phyloP scores from a whole-genome alignment of 805 yeast species.

The Myxozyma lipomycoides region DNA sequence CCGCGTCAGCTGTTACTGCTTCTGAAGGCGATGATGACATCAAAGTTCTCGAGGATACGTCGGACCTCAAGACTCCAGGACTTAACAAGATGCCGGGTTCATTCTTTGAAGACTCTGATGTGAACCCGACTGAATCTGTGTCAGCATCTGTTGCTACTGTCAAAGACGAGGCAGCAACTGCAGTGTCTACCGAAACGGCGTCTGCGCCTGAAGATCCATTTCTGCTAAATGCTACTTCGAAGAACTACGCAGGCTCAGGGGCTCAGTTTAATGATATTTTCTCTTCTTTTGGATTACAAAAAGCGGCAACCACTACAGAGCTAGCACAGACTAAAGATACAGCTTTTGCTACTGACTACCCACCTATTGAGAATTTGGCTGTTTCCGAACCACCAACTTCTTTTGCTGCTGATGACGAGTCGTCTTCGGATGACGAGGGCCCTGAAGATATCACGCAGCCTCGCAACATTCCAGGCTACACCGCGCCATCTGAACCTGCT shows the following conservation, averaged over 20 bases:
- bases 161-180: not conserved
- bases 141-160: not conserved
- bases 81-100: not conserved
- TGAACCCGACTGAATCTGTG: conserved; percentile 5
- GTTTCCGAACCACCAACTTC: not conserved
- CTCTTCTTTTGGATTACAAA: conserved; percentile 15
- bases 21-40: conserved; percentile 27
- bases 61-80: not conserved
- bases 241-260: conserved; percentile 21
- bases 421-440: conserved; percentile 34
- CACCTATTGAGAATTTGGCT: conserved; percentile 30
- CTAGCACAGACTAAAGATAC: not conserved
- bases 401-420: conserved; percentile 20
- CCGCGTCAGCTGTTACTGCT: conserved; percentile 28
- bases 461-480: not conserved
- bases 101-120: not conserved
- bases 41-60: not conserved
- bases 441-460: conserved; percentile 24
- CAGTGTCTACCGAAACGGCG: not conserved
- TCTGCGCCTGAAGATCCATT: conserved; percentile 22
- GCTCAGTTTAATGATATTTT: conserved; percentile 26
- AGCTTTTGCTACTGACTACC: conserved; percentile 27
- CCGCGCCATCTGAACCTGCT: not conserved
- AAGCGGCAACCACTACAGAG: conserved; percentile 8
- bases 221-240: conserved; percentile 4